A percentile compares a stretch with the other conserved stretches of the same genome.
Conservation (phyloP, 352 stramenopile genomes). For the Globisporangium camurandrum region DNA sequence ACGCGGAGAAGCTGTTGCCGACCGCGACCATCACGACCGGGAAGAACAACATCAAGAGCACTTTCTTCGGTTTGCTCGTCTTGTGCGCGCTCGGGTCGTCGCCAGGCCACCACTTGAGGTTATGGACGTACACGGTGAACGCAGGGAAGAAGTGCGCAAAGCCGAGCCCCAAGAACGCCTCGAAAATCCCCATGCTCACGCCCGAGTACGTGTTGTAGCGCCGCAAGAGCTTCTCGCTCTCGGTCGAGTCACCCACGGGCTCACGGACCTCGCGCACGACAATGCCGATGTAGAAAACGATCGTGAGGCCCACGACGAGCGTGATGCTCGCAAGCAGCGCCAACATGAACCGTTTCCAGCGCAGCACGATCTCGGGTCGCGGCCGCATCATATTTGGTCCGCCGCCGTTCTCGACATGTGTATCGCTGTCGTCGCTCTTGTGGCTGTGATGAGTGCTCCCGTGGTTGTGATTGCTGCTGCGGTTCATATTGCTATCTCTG, state of each 20-base stretch:
- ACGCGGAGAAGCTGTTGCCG: slow-evolving; percentile 16
- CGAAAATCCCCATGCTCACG: slow-evolving; percentile 16
- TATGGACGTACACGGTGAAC: slow-evolving; percentile 21
- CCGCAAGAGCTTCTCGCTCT: slow-evolving; percentile 11
- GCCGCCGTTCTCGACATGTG: neutral
- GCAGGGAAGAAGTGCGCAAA: slow-evolving; percentile 17
- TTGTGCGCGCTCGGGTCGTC: slow-evolving; percentile 11
- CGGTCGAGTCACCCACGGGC: slow-evolving; percentile 7
- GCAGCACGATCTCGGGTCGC: slow-evolving; percentile 14
- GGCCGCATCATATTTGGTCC: slow-evolving; percentile 1
- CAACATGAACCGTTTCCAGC: slow-evolving; percentile 12
- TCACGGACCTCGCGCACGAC: slow-evolving; percentile 8
- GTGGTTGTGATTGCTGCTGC: neutral
- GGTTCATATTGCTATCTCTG: too few species aligned
- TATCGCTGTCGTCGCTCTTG: neutral
- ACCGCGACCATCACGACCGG: slow-evolving; percentile 14
- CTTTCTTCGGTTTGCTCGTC: slow-evolving; percentile 15
- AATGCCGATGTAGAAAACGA: slow-evolving; percentile 12
- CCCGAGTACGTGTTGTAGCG: slow-evolving; percentile 19
- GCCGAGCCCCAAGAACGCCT: slow-evolving; percentile 13
- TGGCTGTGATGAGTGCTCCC: too few species aligned
- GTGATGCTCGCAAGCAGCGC: slow-evolving; percentile 3
- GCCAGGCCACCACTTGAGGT: slow-evolving; percentile 18
- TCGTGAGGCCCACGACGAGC: slow-evolving; percentile 9
- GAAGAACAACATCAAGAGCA: slow-evolving; percentile 15